A percentile compares a stretch with the other conserved stretches of the same genome.
Conservation (phyloP, 169 alveolate genomes). For the Eimeria sp. region DNA sequence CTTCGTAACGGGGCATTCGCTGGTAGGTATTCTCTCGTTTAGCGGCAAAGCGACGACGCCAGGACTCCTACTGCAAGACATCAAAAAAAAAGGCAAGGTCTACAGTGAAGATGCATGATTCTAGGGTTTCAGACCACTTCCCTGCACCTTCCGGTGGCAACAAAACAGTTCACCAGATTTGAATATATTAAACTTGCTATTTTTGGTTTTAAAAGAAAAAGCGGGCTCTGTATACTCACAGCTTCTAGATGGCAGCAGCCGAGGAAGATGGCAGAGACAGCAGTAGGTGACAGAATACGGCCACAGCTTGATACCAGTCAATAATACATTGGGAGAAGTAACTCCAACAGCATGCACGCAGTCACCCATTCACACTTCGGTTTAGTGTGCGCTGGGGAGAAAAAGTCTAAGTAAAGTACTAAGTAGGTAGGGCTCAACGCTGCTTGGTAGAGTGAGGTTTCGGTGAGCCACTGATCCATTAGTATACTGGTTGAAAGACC, state of each 20-base stretch:
- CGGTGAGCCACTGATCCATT: constrained; percentile 1
- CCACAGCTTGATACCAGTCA: not conserved
- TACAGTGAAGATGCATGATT: not conserved
- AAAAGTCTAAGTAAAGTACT: not conserved
- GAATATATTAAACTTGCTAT: not conserved
- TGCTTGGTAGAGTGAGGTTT: not conserved
- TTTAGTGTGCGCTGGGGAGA: not conserved
- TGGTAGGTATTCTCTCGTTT: not conserved
- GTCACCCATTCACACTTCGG: not conserved
- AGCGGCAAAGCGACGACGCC: not conserved
- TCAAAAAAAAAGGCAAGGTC: not conserved
- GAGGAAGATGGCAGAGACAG: constrained; percentile 3
- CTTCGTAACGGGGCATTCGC: not conserved
- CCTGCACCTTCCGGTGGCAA: not conserved
- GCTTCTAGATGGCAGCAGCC: not conserved
- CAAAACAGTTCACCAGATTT: not conserved
- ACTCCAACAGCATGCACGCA: not conserved
- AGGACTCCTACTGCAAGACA: not conserved
- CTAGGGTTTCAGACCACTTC: not conserved
- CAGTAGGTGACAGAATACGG: not conserved
- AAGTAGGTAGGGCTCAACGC: not conserved
- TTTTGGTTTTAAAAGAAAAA: not conserved
- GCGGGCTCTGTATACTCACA: not conserved
- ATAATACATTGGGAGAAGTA: not conserved
- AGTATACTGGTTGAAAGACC: not conserved